Evolutionary conservation across 2,329 filamentous ascomycete genomes (phyloP), one percentile per base, ranked within the genome.

Genomic region (Botrytis sinoallii): DNA sequence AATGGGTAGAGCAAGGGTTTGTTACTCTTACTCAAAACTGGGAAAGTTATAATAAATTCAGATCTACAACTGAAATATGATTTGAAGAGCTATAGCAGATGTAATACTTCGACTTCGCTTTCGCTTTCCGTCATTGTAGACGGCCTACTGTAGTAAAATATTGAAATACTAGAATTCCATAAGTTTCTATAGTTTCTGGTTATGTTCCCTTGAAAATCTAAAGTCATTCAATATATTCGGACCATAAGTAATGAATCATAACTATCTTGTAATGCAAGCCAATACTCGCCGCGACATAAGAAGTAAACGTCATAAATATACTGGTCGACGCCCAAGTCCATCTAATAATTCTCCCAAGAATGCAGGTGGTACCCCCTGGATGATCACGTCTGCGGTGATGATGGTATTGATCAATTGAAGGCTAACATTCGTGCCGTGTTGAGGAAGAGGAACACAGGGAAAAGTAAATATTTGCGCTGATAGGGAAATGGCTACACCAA

Each of bases 301-400:
- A 81, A 44, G 83, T 77, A 72, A 89, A 89, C 73, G 84, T 85
- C 38, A 86, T 70, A 44, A 1, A 88, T 73, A 75, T 87, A 89
- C 46, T 0, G 86, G 86, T 6, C 88, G 82, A 38, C 88, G 83
- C 1, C 88, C 88, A 4, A 83, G 81, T 1, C 80, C 83, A 77
- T 90, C 88, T 0, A 88, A 85, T 38, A 89, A 80, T 0, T 84
- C 85, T 0, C 87, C 88, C 16, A 72, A 74, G 72, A 90, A 84
- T 77, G 85, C 86, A 35, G 88, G 88, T 1, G 85, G 84, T 22
- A 90, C 80, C 14, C 86, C 88, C 80, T 89, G 88, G 48, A 90
- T 29, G 25, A 73, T 63, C 20, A 73, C 42, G 44, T 75, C 73
- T 52, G 63, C 32, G 22, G 71, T 75, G 18, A 71, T 40, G 8